phyloP scores from a whole-genome alignment of 2,329 filamentous ascomycete genomes.

The Hypomyces perniciosus region DNA sequence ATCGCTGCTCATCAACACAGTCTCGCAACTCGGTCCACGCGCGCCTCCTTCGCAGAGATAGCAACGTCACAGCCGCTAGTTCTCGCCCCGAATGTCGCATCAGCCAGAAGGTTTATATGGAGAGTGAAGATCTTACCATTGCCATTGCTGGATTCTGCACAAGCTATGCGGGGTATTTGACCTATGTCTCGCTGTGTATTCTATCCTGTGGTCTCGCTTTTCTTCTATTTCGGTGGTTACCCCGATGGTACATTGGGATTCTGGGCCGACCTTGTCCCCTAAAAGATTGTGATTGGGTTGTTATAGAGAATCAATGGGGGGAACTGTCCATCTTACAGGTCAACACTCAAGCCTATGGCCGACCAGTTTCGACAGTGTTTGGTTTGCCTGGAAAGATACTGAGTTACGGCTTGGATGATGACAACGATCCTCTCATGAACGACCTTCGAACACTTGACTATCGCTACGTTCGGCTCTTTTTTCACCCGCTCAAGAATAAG shows the following conservation, averaged over 20 bases:
- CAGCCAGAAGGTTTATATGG: slow-evolving; percentile 89
- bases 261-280: slow-evolving; percentile 65
- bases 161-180: slow-evolving; percentile 58
- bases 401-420: slow-evolving; percentile 49
- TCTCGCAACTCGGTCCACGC: slow-evolving; percentile 52
- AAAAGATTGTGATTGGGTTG: slow-evolving; percentile 78
- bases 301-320: slow-evolving; percentile 96
- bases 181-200: slow-evolving; percentile 67
- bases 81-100: slow-evolving; percentile 56
- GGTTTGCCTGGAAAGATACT: slow-evolving; percentile 58
- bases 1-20: slow-evolving; percentile 56
- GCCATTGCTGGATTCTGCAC: slow-evolving; percentile 89
- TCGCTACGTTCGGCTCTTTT: slow-evolving; percentile 89
- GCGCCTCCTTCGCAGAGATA: slow-evolving; percentile 66
- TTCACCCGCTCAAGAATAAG: slow-evolving; percentile 81
- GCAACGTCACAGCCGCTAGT: slow-evolving; percentile 62
- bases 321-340: slow-evolving; percentile 78
- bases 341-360: slow-evolving; percentile 46
- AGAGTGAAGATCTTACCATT: slow-evolving; percentile 89
- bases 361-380: slow-evolving; percentile 57
- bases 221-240: slow-evolving; percentile 83
- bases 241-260: slow-evolving; percentile 74
- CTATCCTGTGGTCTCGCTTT: slow-evolving; percentile 72
- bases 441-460: slow-evolving; percentile 79
- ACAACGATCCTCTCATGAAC: slow-evolving; percentile 67